Base-by-base conservation (phyloP, 768 basidiomycete species). In the Leccinum broughii region DNA sequence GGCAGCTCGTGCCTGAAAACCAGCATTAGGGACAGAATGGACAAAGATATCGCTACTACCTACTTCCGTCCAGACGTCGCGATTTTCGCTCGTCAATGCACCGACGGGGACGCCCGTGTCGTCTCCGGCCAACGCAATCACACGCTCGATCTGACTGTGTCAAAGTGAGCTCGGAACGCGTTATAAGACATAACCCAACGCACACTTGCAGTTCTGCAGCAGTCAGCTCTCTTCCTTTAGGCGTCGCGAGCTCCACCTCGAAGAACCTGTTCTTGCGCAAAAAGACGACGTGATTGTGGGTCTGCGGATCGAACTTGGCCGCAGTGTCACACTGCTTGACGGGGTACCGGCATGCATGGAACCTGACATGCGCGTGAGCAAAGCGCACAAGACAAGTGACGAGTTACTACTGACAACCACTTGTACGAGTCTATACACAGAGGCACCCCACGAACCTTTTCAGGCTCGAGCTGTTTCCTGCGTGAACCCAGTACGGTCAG, bases 391-490 rank as follows among this genome's bases (percentile, higher is more conserved):
- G 15, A 48, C 13, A 48, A 14, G 13, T 8, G 14, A 51, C 51
- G 32, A 34, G 20, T 30, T 6, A 34, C 32, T 6, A 34, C 32
- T 52, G 30, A 52, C 51, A 98, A 81, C 89, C 94, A 96, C 73
- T 94, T 88, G 83, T 96, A 97, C n/a, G 93, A 93, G 0, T 79
- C 80, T 93, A 96, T 97, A 75, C 90, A 89, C 8, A 98, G 79
- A 2, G 97, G 94, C 15, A 78, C 78, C 24, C 84, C 87, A 58
- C 84, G 83, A 24, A 89, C 83, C 74, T 85, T 94, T 68, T 99
- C 96, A 1, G 96, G 95, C 73, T 93, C 93, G 24, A 98, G 82
- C 51, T 82, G 78, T 60, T 88, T 83, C 63, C 90, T 92, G 60
- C 60, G 28, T 30, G 17, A 35, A 34, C n/a, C 34, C 32, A 13